Evolutionary conservation across 192 early-diverging fungal genomes (phyloP).

Genomic region (Linderina pennispora): DNA sequence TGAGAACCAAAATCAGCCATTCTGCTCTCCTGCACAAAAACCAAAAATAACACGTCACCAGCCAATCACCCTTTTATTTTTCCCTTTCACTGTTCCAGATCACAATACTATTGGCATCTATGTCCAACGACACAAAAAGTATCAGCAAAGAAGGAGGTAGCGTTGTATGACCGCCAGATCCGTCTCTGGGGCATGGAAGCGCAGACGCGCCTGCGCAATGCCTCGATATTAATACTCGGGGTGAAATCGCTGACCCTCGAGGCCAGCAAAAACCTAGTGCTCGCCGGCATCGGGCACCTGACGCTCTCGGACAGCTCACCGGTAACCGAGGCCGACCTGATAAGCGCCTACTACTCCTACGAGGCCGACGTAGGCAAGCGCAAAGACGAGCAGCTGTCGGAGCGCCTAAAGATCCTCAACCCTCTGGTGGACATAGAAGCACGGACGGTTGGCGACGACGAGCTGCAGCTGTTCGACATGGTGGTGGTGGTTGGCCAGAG

Average conservation of each 20-base stretch:
- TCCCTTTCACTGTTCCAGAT: not conserved
- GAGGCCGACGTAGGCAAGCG: conserved; percentile 1
- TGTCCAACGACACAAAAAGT: no score
- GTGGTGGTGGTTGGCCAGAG: conserved; percentile 55
- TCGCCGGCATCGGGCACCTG: conserved; percentile 78
- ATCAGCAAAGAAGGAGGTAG: conserved; percentile 75
- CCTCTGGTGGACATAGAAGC: conserved; percentile 68
- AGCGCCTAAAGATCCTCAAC: conserved; percentile 66
- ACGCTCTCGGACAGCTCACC: conserved; percentile 58
- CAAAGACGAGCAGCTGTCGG: conserved; percentile 47
- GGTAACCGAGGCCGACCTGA: conserved; percentile 48
- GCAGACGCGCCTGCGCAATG: conserved; percentile 76
- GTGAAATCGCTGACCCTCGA: conserved; percentile 75
- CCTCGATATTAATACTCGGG: conserved; percentile 69
- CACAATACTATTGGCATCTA: no score
- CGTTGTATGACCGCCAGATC: conserved; percentile 96
- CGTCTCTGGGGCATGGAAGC: conserved; percentile 95
- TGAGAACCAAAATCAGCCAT: no score
- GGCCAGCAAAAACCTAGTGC: conserved; percentile 86
- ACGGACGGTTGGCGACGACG: conserved; percentile 39
- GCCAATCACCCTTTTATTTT: no score
- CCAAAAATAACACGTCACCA: no score
- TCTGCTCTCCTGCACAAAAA: no score
- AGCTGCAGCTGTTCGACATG: conserved; percentile 60
- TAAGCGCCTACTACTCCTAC: conserved; percentile 18